Percentiles rank a stretch among this genome's conserved stretches.
These are phyloP conservation scores for Salvia hispanica DNA, from an alignment of 257 asterid genomes.

Conservation along the genomic window DNA sequence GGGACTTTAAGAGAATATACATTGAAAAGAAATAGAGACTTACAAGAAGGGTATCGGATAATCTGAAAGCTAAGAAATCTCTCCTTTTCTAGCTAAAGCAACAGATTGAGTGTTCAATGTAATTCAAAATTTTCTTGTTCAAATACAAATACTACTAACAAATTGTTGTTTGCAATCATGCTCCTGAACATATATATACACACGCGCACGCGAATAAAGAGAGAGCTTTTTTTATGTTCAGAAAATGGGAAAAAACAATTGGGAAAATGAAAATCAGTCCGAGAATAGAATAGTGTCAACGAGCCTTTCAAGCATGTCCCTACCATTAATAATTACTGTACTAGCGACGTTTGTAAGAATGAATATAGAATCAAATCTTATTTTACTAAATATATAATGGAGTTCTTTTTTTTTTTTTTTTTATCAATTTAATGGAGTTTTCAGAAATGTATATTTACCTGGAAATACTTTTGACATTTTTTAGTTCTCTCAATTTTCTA, in stretches of 20 bases:
- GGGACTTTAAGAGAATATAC: slow-evolving; percentile 48
- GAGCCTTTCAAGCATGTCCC: slow-evolving; percentile 57
- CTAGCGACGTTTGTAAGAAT: slow-evolving; percentile 28
- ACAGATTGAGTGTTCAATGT: slow-evolving; percentile 62
- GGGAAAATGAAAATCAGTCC: slow-evolving; percentile 18
- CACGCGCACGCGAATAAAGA: slow-evolving; percentile 2
- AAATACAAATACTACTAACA: slow-evolving; percentile 6
- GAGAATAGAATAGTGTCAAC: slow-evolving; percentile 32
- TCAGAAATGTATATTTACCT: too few species aligned
- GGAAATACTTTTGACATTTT: too few species aligned
- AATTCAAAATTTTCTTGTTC: slow-evolving; percentile 43
- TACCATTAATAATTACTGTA: slow-evolving; percentile 35
- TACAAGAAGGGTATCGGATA: slow-evolving; percentile 92
- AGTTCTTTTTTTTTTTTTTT: too few species aligned
- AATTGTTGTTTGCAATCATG: slow-evolving; percentile 20
- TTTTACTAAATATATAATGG: background rate
- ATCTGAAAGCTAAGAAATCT: slow-evolving; percentile 81
- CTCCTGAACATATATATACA: background rate
- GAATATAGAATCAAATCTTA: background rate
- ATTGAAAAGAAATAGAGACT: slow-evolving; percentile 55
- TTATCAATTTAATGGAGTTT: background rate
- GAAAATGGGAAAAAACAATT: slow-evolving; percentile 15
- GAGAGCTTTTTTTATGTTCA: slow-evolving; percentile 28
- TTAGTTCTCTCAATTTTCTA: too few species aligned
- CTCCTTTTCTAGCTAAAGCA: slow-evolving; percentile 51